These are phyloP conservation scores for Dicorynia guianensis DNA, from an alignment of 306 rosid species.

Conservation along the genomic window DNA sequence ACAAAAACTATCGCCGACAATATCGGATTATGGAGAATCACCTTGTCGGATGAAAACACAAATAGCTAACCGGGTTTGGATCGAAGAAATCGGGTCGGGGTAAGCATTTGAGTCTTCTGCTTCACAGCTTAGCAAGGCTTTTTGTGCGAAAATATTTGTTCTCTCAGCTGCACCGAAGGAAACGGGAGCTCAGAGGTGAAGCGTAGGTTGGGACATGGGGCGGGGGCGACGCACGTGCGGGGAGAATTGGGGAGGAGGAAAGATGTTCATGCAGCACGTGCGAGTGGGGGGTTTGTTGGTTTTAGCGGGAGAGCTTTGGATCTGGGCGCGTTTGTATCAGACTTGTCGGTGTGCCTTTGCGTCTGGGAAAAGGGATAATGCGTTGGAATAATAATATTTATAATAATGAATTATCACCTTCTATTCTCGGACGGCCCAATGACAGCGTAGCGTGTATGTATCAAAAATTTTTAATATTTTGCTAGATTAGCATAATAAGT, in stretches of 20 bases:
- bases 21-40: background rate
- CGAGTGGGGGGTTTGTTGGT: background rate
- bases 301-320: constrained; percentile 15
- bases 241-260: background rate
- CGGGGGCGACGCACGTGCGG: background rate
- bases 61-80: constrained; percentile 20
- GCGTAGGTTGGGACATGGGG: constrained; percentile 11
- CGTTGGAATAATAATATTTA: no score
- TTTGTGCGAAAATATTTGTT: background rate
- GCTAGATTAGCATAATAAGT: no score
- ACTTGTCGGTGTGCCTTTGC: constrained; percentile 36
- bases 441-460: no score
- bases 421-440: no score
- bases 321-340: no score
- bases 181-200: constrained; percentile 33
- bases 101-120: background rate
- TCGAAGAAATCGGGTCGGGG: constrained; percentile 38
- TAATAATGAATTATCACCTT: no score
- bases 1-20: background rate
- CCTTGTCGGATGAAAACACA: background rate
- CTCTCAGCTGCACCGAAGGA: background rate
- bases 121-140: background rate
- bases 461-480: no score
- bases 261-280: constrained; percentile 39
- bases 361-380: background rate